Conservation (phyloP, 2,329 filamentous ascomycete genomes). For the Nothophoma quercina region DNA sequence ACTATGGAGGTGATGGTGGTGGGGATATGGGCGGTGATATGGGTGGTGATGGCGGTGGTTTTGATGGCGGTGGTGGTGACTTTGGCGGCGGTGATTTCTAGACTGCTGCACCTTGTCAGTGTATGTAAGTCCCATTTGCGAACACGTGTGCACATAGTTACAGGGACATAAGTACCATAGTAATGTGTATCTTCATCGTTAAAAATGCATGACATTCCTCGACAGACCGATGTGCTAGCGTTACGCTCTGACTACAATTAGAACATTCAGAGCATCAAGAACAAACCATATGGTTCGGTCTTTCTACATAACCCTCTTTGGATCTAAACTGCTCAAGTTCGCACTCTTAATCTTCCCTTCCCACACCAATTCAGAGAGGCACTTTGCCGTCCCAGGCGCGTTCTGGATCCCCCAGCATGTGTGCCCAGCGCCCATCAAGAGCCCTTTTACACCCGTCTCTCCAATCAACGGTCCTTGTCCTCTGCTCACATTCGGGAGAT, state of each 20-base stretch:
- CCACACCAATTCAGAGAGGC: constrained; percentile 57
- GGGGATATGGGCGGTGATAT: constrained; percentile 11
- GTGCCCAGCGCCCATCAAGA: constrained; percentile 87
- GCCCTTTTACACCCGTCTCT: constrained; percentile 72
- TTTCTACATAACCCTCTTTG: constrained; percentile 41
- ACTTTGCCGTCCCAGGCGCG: constrained; percentile 75
- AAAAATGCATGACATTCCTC: too few species aligned
- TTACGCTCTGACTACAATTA: too few species aligned
- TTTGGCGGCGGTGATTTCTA: constrained; percentile 8
- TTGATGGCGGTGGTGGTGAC: background rate
- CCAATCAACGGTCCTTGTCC: constrained; percentile 79
- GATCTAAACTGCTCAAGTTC: constrained; percentile 52
- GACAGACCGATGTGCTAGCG: too few species aligned
- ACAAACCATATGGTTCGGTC: too few species aligned
- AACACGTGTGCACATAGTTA: too few species aligned
- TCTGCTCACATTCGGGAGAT: constrained; percentile 77
- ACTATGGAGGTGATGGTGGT: constrained; percentile 38
- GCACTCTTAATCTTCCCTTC: constrained; percentile 54
- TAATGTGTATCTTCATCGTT: too few species aligned
- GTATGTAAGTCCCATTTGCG: too few species aligned
- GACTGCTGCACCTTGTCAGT: background rate
- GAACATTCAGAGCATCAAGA: too few species aligned
- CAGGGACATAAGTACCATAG: too few species aligned
- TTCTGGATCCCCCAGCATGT: constrained; percentile 99
- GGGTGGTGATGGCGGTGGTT: constrained; percentile 7